These are phyloP conservation scores for Pseudoneurospora amorphoporcata DNA, from an alignment of 495 filamentous ascomycete species.

Conservation along the genomic window DNA sequence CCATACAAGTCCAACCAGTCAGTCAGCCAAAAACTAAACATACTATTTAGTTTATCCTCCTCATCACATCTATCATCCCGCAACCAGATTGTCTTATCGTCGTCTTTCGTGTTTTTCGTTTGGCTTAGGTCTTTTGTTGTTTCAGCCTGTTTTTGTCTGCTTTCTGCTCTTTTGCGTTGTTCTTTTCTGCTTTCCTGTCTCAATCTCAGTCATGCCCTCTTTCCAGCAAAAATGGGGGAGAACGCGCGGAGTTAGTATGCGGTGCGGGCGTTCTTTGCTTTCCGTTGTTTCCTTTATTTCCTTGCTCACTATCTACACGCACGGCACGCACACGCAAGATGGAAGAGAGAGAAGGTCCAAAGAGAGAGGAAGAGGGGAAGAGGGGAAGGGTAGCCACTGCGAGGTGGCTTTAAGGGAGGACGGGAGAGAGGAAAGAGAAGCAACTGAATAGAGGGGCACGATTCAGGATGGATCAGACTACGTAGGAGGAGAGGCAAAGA, in stretches of 20 bases:
- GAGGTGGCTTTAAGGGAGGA: too few species aligned
- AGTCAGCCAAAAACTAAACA: not conserved
- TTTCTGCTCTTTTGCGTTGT: not conserved
- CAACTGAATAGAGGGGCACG: not conserved
- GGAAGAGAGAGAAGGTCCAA: not conserved
- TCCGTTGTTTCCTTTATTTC: not conserved
- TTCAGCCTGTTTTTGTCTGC: not conserved
- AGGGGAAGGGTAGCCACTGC: not conserved
- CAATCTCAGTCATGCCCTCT: not conserved
- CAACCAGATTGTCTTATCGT: not conserved
- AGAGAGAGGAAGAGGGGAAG: not conserved
- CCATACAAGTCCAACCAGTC: not conserved
- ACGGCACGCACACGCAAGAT: not conserved
- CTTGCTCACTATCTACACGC: not conserved
- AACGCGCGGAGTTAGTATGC: not conserved
- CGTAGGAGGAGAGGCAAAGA: not conserved
- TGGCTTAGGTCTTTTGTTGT: not conserved
- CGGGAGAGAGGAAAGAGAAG: too few species aligned
- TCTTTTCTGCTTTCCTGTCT: not conserved
- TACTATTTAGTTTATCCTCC: not conserved
- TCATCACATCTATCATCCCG: not conserved
- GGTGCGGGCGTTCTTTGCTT: not conserved
- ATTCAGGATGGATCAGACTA: not conserved
- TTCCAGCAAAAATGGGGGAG: not conserved
- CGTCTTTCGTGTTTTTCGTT: not conserved